Evolutionary conservation across 805 yeast species (phyloP).

Genomic region (Sugiyamaella floridensis): DNA sequence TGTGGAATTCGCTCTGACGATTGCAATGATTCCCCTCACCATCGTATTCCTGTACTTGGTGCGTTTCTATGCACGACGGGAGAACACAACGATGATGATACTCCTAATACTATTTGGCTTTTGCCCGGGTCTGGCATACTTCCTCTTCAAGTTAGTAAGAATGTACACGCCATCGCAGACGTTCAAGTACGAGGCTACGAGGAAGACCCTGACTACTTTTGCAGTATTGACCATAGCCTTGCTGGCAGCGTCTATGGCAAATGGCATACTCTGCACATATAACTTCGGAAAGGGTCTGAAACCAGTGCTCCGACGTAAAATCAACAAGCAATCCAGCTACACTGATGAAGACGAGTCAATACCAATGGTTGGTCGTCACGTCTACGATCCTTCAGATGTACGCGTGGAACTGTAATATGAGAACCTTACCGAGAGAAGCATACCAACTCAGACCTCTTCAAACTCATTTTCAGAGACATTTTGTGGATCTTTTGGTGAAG

Average conservation of each 20-base stretch:
- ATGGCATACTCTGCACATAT: conserved; percentile 23
- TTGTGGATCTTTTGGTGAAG: too few species aligned
- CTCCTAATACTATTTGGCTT: conserved; percentile 28
- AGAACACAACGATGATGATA: conserved; percentile 27
- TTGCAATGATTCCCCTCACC: conserved; percentile 41
- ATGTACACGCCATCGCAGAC: conserved; percentile 36
- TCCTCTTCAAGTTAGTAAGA: conserved; percentile 41
- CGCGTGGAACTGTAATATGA: too few species aligned
- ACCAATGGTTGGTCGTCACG: too few species aligned
- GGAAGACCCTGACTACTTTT: conserved; percentile 40
- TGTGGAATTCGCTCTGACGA: conserved; percentile 41
- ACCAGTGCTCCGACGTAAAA: not conserved
- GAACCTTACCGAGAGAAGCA: too few species aligned
- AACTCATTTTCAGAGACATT: too few species aligned
- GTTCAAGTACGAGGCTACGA: conserved; percentile 37
- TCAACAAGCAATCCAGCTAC: too few species aligned
- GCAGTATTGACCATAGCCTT: conserved; percentile 39
- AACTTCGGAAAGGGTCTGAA: conserved; percentile 24
- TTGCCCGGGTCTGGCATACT: conserved; percentile 39
- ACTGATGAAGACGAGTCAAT: too few species aligned
- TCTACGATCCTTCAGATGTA: too few species aligned
- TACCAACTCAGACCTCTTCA: too few species aligned
- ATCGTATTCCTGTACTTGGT: conserved; percentile 34
- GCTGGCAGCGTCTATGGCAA: conserved; percentile 32
- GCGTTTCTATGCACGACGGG: conserved; percentile 35